Percentiles rank a stretch among this genome's conserved stretches.
Conservation (phyloP, 169 alveolate species). For the Babesia ovis region DNA sequence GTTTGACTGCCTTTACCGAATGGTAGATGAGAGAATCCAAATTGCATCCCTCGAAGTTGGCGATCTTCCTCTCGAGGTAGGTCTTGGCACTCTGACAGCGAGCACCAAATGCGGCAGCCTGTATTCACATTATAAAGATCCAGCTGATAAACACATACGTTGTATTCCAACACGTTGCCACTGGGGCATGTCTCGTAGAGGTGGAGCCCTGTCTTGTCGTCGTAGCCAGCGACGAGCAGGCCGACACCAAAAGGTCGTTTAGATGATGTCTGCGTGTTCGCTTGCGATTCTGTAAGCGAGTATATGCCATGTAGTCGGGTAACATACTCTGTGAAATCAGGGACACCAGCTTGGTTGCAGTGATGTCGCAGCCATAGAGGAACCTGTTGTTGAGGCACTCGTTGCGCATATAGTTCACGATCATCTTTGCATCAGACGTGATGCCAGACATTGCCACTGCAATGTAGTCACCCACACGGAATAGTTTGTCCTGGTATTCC, state of each 20-base stretch:
- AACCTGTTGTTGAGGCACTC: constrained; percentile 94
- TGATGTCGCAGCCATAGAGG: constrained; percentile 90
- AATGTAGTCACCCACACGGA: constrained; percentile 93
- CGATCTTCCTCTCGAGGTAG: constrained; percentile 92
- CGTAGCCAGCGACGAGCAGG: constrained; percentile 91
- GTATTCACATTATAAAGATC: background rate
- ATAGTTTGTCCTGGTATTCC: constrained; percentile 92
- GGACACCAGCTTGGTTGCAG: constrained; percentile 88
- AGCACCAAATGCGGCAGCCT: constrained; percentile 96
- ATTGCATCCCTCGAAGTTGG: constrained; percentile 78
- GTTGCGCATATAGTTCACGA: constrained; percentile 79
- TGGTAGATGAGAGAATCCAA: constrained; percentile 82
- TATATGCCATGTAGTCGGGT: background rate
- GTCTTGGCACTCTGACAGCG: constrained; percentile 97
- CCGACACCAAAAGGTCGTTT: constrained; percentile 99
- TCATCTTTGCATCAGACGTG: constrained; percentile 96
- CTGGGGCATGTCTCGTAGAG: constrained; percentile 95
- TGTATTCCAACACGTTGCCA: constrained; percentile 94
- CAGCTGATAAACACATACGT: constrained; percentile 42
- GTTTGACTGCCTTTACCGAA: constrained; percentile 88
- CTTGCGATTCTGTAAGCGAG: constrained; percentile 86
- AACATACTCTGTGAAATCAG: constrained; percentile 89
- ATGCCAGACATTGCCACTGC: constrained; percentile 98
- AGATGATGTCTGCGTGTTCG: constrained; percentile 92
- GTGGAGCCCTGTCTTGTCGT: constrained; percentile 90